These are phyloP conservation scores for Lanmaoa rubissima DNA, from an alignment of 768 basidiomycete genomes.

Conservation along the genomic window DNA sequence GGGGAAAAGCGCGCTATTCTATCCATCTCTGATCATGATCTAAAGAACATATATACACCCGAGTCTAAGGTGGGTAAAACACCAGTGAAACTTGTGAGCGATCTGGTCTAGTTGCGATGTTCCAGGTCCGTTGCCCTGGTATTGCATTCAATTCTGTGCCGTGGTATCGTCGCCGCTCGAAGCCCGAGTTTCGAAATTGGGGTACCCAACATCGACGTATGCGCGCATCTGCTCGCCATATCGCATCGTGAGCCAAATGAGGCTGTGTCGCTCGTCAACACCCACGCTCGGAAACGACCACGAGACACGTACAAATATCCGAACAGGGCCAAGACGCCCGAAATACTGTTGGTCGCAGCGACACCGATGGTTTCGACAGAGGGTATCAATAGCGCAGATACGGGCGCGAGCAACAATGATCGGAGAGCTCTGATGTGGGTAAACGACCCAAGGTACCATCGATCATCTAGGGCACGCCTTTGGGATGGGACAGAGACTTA, in stretches of 20 bases:
- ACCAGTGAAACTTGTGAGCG: no score
- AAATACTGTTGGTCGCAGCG: constrained; percentile 43
- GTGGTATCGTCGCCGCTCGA: neutral
- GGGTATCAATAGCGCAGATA: constrained; percentile 29
- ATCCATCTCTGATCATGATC: neutral
- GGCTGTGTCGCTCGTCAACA: constrained; percentile 31
- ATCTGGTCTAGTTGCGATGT: neutral
- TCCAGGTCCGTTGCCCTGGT: neutral
- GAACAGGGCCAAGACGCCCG: constrained; percentile 45
- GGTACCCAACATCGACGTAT: constrained; percentile 56
- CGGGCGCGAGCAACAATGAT: constrained; percentile 18
- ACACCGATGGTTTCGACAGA: constrained; percentile 54
- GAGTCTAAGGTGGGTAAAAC: neutral
- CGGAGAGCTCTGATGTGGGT: constrained; percentile 17
- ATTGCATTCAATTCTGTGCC: neutral
- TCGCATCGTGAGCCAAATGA: constrained; percentile 50
- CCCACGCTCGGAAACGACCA: neutral
- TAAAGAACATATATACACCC: neutral
- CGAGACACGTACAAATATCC: constrained; percentile 49
- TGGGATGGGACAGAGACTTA: constrained; percentile 30
- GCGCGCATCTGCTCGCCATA: constrained; percentile 58
- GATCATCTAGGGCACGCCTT: neutral
- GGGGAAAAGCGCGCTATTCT: neutral
- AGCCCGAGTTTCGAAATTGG: constrained; percentile 22
- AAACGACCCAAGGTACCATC: neutral